A percentile compares a stretch with the other conserved stretches of the same genome.
Conservation (phyloP, 2,329 filamentous ascomycete genomes). For the Ceratocystis albifundus region DNA sequence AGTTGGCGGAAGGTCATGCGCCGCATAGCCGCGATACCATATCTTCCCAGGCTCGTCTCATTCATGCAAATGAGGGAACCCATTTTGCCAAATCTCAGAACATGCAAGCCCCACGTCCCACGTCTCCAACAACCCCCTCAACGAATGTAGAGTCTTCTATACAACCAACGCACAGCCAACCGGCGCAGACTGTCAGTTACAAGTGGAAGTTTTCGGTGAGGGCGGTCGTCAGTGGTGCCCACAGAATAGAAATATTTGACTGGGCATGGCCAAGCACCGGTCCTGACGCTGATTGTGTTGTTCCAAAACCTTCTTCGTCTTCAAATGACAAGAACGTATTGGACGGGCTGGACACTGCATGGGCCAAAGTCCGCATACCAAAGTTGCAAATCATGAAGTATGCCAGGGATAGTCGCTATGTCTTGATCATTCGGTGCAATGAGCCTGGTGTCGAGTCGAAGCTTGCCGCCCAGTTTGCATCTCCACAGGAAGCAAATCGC, state of each 20-base stretch:
- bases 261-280: conserved; percentile 12
- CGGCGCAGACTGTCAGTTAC: not conserved
- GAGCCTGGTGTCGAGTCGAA: conserved; percentile 7
- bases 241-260: conserved; percentile 14
- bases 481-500: not conserved
- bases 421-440: not conserved
- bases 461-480: conserved; percentile 13
- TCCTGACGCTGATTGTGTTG: not conserved
- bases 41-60: not conserved
- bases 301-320: not conserved
- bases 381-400: not conserved
- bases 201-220: conserved; percentile 2
- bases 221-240: conserved; percentile 17
- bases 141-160: not conserved
- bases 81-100: not conserved
- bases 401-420: not conserved
- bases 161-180: not conserved
- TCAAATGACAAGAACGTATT: not conserved
- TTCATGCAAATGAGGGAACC: not conserved
- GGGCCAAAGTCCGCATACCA: conserved; percentile 4
- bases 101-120: not conserved
- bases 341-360: not conserved
- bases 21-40: not conserved
- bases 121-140: not conserved
- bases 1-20: conserved; percentile 1